Percentiles rank a stretch among this genome's conserved stretches.
Evolutionary conservation across 2,329 filamentous ascomycete genomes (phyloP).

Genomic region (Exophiala sideris): DNA sequence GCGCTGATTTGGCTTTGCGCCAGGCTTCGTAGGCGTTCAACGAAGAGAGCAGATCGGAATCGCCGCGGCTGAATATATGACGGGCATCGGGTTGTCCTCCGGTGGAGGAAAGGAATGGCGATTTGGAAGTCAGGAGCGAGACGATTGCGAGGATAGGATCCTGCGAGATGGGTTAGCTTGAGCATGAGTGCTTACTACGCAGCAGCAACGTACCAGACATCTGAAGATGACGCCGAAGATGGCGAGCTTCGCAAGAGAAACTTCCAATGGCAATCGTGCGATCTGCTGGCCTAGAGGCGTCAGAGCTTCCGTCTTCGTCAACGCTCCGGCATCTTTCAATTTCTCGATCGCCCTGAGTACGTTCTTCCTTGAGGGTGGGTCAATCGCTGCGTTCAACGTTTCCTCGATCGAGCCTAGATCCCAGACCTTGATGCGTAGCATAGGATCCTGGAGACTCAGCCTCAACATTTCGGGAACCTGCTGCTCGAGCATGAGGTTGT

Average conservation of each 20-base stretch:
- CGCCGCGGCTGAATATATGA: slow-evolving; percentile 73
- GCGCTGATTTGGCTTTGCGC: slow-evolving; percentile 74
- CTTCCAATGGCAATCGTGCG: slow-evolving; percentile 84
- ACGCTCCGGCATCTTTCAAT: slow-evolving; percentile 84
- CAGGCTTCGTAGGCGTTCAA: slow-evolving; percentile 92
- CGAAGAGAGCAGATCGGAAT: slow-evolving; percentile 87
- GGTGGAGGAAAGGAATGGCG: slow-evolving; percentile 84
- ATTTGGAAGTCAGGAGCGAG: slow-evolving; percentile 90
- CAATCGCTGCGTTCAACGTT: slow-evolving; percentile 80
- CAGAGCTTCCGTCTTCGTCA: slow-evolving; percentile 76
- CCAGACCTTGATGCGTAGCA: slow-evolving; percentile 95
- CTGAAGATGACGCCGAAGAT: slow-evolving; percentile 82
- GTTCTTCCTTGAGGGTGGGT: slow-evolving; percentile 87
- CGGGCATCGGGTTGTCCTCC: slow-evolving; percentile 75
- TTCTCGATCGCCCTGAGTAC: slow-evolving; percentile 90
- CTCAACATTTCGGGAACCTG: slow-evolving; percentile 96
- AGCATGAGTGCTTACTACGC: not conserved
- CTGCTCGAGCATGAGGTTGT: slow-evolving; percentile 69
- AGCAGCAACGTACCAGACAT: slow-evolving; percentile 54
- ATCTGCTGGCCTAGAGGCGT: slow-evolving; percentile 84
- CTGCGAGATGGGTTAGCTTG: slow-evolving; percentile 3
- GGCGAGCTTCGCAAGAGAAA: slow-evolving; percentile 91
- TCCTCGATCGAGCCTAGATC: slow-evolving; percentile 91
- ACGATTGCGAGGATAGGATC: slow-evolving; percentile 90
- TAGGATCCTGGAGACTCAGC: slow-evolving; percentile 87